These are phyloP conservation scores for Talaromyces wortmannii DNA, from an alignment of 495 filamentous ascomycete genomes.

Conservation along the genomic window DNA sequence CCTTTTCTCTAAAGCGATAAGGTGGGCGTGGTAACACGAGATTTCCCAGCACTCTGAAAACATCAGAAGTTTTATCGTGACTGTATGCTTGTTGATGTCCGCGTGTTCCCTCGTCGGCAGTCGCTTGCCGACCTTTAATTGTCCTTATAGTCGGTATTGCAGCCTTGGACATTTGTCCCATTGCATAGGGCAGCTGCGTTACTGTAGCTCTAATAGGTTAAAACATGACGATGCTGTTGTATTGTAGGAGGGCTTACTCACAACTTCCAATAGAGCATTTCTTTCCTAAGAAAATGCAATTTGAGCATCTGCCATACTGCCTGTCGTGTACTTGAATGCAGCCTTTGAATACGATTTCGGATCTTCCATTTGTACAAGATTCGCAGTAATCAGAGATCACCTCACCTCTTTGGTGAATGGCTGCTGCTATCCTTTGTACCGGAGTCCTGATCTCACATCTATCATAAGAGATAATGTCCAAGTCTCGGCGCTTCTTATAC, in stretches of 20 bases:
- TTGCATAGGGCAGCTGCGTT: no score
- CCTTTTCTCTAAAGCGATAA: neutral
- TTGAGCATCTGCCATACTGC: neutral
- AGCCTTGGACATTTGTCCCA: no score
- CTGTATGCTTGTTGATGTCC: neutral
- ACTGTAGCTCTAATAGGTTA: no score
- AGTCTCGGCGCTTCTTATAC: neutral
- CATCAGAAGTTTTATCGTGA: neutral
- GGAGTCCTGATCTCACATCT: neutral
- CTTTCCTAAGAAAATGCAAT: neutral
- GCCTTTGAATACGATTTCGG: neutral
- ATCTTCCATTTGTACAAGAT: neutral
- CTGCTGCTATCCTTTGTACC: neutral
- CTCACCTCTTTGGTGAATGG: neutral
- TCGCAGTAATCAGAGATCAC: neutral
- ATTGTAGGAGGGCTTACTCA: neutral
- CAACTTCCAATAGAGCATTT: neutral
- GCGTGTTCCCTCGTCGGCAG: no score
- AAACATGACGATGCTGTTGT: neutral
- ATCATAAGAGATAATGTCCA: neutral
- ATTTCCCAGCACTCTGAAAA: neutral
- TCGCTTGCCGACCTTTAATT: no score
- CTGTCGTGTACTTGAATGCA: neutral
- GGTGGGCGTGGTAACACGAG: neutral
- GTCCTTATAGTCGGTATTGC: no score